Evolutionary conservation across 176 grass and related monocot genomes (phyloP).

Genomic region (sorghum (Sorghum bicolor)): Sorghum_bicolor_NCBIv3 NC_012872.2:61674001-61674500

Average conservation of each 20-base stretch:
- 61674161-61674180: neutral
- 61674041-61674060: conserved; percentile 67
- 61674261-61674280: neutral
- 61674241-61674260: conserved; percentile 7
- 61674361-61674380: conserved; percentile 82
- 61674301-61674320: conserved; percentile 91
- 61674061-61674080: conserved; percentile 80
- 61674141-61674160: conserved; percentile 37
- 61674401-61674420: conserved; percentile 39
- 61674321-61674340: conserved; percentile 99
- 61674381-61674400: conserved; percentile 65
- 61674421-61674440: conserved; percentile 92
- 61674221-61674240: neutral
- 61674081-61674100: conserved; percentile 73
- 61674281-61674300: conserved; percentile 54
- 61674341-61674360: conserved; percentile 86
- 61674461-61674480: conserved; percentile 96
- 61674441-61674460: conserved; percentile 81
- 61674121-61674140: conserved; percentile 59
- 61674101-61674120: conserved; percentile 72
- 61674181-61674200: conserved; percentile 55
- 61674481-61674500: conserved; percentile 89
- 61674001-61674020: neutral
- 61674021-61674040: conserved; percentile 8
- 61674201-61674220: neutral